phyloP scores from a whole-genome alignment of 345 rosid species.

The Brassica cretica region DNA sequence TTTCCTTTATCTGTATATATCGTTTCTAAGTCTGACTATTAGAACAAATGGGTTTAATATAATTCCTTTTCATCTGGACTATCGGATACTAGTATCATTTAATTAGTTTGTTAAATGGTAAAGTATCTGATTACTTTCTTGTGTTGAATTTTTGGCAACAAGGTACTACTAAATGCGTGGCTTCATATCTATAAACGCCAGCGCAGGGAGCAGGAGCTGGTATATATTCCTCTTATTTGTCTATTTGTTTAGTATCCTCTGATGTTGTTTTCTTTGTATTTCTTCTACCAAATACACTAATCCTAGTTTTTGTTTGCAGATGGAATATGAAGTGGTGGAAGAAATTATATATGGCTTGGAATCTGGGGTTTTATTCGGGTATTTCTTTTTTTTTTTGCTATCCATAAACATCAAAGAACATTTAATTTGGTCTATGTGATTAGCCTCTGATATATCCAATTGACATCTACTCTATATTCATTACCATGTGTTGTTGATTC shows the following conservation, averaged over 20 bases:
- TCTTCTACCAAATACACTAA: background rate
- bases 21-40: background rate
- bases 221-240: slow-evolving; percentile 26
- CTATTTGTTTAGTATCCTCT: background rate
- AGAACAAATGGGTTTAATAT: background rate
- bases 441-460: background rate
- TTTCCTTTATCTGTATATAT: slow-evolving; percentile 5
- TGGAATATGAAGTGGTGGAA: slow-evolving; percentile 94
- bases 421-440: background rate
- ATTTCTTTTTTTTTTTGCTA: background rate
- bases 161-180: slow-evolving; percentile 91
- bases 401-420: slow-evolving; percentile 4
- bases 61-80: background rate
- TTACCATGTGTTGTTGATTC: background rate
- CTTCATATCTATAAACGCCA: slow-evolving; percentile 81
- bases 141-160: slow-evolving; percentile 21
- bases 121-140: slow-evolving; percentile 16
- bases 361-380: slow-evolving; percentile 97
- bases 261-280: background rate
- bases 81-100: background rate
- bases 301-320: slow-evolving; percentile 47
- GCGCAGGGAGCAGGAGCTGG: slow-evolving; percentile 86
- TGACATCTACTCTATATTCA: background rate
- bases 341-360: slow-evolving; percentile 96
- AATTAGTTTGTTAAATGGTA: slow-evolving; percentile 4